Base-by-base conservation (phyloP, 805 yeast species). In the Saturnispora dispora region DNA sequence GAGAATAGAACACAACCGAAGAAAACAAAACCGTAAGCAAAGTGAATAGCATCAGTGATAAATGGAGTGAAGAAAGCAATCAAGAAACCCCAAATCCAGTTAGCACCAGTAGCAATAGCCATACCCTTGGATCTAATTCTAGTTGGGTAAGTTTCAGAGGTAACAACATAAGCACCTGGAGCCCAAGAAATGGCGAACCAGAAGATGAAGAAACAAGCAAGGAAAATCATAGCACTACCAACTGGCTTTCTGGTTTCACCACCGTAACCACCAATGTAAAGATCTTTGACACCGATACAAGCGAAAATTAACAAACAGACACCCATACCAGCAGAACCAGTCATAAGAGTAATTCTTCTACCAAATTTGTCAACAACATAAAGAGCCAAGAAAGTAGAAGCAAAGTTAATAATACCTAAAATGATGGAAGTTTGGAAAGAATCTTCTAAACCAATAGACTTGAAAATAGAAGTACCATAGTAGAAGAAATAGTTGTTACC, bases 141-240 rank as follows among this genome's bases (percentile, higher is more conserved):
- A 56, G 79, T 72, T 54, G 88, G 88, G 66, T 79, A 83, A 43
- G 82, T 69, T 65, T 83, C 90, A 44, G 86, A 77, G 23, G 82
- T 79, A 55, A 83, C 74, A 46, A 81, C 81, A 69, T 75, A 83
- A 36, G 80, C 78, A 55, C 81, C 79, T 52, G 88, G 87, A 40
- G 87, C 89, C 82, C 87, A 80, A n/a, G 88, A 79, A 25, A 80
- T 73, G 3, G 90, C 89, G 62, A 83, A 83, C 65, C 73, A 79
- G 67, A 79, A 71, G 52, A 83, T 78, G 69, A 74, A 83, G 48
- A 82, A 62, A 69, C 86, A 81, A 6, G 88, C 74, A 50, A 83
- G 71, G 59, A 75, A 75, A 61, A 83, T 81, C 85, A 83, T 79
- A 10, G 75, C 78, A 54, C 71, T 61, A 60, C 86, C 86, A 48